Base-by-base conservation (phyloP, 768 basidiomycete genomes). In the Mycena metata region DNA sequence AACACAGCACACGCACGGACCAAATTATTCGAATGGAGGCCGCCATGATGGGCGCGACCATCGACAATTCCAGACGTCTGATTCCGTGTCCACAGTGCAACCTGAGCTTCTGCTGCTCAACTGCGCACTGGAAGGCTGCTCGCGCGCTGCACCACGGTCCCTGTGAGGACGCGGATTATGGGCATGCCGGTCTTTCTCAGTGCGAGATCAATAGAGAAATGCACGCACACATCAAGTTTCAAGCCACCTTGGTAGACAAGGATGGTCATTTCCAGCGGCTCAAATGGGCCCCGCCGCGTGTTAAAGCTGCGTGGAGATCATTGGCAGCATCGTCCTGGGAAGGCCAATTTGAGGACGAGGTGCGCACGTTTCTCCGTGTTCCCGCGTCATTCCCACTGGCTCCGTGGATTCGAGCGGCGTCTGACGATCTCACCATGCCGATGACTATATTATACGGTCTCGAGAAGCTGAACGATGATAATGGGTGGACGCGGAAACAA, bases 361-460 rank as follows among this genome's bases (percentile, higher is more conserved):
- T 79, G 30, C 61, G 51, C 13, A 51, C n/a, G 21, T n/a, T n/a
- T n/a, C 43, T 70, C 15, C 58, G 60, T 33, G 47, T 63, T 15
- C 66, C 61, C 16, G 9, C 39, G 26, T 55, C 26, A 9, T 60
- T 41, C 16, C 47, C 72, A 9, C 49, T 71, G 16, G 64, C 36
- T 1, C 68, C 76, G 0, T 74, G 71, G 60, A 52, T 80, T 26
- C 74, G 79, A 8, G 70, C 64, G 11, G 75, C 73, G n/a, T 78
- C 79, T 0, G 76, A 80, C 16, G 51, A 47, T 17, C 70, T 80
- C 12, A 76, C 78, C 8, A 74, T 78, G 71, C 73, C 79, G 1
- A 75, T 81, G 78, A 79, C 78, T 0, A 79, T 80, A 21, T 60
- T 82, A 21, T 78, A 72, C 60, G 78, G 72, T 0, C 70, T 82